Conservation (phyloP, 140 eudicot species). For the Senecio squalidus region DNA sequence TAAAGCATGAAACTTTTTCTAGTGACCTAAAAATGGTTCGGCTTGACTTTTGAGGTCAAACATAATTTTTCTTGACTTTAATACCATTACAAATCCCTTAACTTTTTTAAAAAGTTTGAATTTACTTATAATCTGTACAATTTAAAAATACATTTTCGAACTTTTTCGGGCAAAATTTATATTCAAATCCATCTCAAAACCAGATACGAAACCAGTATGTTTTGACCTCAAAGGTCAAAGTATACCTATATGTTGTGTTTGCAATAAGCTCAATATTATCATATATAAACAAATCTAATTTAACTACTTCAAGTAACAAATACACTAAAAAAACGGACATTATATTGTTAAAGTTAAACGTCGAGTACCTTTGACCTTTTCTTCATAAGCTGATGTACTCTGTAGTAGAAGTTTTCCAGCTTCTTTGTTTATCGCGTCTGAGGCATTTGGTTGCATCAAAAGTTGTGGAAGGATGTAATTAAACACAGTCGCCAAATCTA, state of each 20-base stretch:
- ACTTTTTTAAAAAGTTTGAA: neutral
- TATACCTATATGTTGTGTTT: neutral
- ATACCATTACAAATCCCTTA: neutral
- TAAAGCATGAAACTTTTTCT: neutral
- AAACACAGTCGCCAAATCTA: slow-evolving; percentile 46
- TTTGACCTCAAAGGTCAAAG: neutral
- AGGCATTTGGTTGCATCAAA: slow-evolving; percentile 41
- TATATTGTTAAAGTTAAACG: neutral
- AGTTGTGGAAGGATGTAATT: slow-evolving; percentile 46
- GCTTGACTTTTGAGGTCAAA: neutral
- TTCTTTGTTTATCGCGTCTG: slow-evolving; percentile 41
- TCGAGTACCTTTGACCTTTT: slow-evolving; percentile 23
- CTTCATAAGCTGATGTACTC: slow-evolving; percentile 31
- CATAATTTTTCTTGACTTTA: neutral
- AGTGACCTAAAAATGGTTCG: neutral
- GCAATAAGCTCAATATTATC: too few species aligned
- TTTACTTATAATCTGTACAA: neutral
- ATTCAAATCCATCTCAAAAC: too few species aligned
- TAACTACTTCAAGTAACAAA: too few species aligned
- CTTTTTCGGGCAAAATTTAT: too few species aligned
- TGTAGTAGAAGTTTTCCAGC: slow-evolving; percentile 37
- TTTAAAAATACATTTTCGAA: too few species aligned
- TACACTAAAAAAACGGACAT: neutral
- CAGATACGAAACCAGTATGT: neutral
- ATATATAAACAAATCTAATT: too few species aligned